Evolutionary conservation across 176 grass and related monocot genomes (phyloP).

Genomic region (Oryza meridionalis): DNA sequence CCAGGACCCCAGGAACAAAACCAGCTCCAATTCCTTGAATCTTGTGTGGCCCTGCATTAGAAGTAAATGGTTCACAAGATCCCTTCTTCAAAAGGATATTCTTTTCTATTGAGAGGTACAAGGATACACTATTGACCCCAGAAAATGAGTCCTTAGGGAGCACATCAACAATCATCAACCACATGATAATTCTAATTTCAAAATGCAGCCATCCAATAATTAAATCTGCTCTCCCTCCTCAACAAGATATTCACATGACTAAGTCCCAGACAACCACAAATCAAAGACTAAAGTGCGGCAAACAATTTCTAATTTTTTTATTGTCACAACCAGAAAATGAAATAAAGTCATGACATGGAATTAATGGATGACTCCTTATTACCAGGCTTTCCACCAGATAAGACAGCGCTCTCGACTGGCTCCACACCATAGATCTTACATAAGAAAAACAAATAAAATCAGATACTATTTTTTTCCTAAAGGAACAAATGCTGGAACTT

Average conservation of each 20-base stretch:
- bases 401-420: conserved; percentile 79
- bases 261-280: conserved; percentile 10
- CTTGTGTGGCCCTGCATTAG: conserved; percentile 78
- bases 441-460: conserved; percentile 34
- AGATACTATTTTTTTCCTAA: conserved; percentile 18
- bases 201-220: not conserved
- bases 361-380: conserved; percentile 20
- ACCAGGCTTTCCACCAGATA: conserved; percentile 92
- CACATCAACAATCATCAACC: not conserved
- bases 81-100: conserved; percentile 11
- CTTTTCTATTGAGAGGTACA: conserved; percentile 10
- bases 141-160: not conserved
- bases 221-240: not conserved
- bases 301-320: not conserved
- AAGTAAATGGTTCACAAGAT: conserved; percentile 31
- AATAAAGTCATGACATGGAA: not conserved
- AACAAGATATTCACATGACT: conserved; percentile 5
- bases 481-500: conserved; percentile 7
- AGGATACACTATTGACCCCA: not conserved
- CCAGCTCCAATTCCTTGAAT: conserved; percentile 96
- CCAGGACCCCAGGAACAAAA: conserved; percentile 83
- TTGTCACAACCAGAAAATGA: not conserved
- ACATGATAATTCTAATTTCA: not conserved
- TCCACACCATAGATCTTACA: conserved; percentile 85
- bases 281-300: not conserved